Percentiles rank a stretch among this genome's conserved stretches.
These are phyloP conservation scores for Fusarium denticulatum DNA, from an alignment of 2,329 filamentous ascomycete species.

Conservation along the genomic window DNA sequence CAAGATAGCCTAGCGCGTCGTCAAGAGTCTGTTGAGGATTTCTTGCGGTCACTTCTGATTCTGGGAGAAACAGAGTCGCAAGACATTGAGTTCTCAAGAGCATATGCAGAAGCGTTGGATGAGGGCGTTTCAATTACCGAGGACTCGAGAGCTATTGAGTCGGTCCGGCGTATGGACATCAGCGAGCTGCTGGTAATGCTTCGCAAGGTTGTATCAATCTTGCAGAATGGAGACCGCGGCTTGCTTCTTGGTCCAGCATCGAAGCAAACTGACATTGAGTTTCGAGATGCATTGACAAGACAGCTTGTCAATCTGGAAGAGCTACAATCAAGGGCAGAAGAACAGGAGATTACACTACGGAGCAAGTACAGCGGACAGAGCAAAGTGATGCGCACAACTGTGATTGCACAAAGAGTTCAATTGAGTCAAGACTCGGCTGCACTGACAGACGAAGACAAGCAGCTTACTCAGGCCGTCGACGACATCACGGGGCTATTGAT, in stretches of 20 bases:
- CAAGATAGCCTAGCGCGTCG: conserved; percentile 43
- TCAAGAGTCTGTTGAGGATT: conserved; percentile 52
- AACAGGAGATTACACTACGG: conserved; percentile 64
- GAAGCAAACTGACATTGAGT: conserved; percentile 46
- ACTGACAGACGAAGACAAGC: conserved; percentile 75
- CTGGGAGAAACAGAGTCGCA: conserved; percentile 52
- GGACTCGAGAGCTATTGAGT: conserved; percentile 63
- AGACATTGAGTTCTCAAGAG: conserved; percentile 57
- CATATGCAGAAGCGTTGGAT: conserved; percentile 70
- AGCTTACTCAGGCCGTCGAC: conserved; percentile 74
- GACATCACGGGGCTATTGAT: conserved; percentile 47
- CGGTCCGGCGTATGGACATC: conserved; percentile 66
- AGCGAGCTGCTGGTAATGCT: conserved; percentile 44
- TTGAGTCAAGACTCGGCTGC: conserved; percentile 78
- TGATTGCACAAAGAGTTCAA: conserved; percentile 84
- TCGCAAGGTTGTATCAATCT: conserved; percentile 39
- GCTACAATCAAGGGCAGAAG: conserved; percentile 57
- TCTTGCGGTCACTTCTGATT: conserved; percentile 62
- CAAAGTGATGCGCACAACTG: conserved; percentile 77
- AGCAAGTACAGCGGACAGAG: conserved; percentile 80
- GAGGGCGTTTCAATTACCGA: conserved; percentile 64
- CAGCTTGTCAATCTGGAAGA: conserved; percentile 58
- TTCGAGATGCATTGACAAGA: conserved; percentile 49
- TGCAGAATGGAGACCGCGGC: conserved; percentile 50
- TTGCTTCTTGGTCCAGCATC: conserved; percentile 49